A percentile compares a stretch with the other conserved stretches of the same genome.
These are phyloP conservation scores for Actinomortierella ambigua DNA, from an alignment of 371 early-diverging fungal genomes.

Conservation along the genomic window DNA sequence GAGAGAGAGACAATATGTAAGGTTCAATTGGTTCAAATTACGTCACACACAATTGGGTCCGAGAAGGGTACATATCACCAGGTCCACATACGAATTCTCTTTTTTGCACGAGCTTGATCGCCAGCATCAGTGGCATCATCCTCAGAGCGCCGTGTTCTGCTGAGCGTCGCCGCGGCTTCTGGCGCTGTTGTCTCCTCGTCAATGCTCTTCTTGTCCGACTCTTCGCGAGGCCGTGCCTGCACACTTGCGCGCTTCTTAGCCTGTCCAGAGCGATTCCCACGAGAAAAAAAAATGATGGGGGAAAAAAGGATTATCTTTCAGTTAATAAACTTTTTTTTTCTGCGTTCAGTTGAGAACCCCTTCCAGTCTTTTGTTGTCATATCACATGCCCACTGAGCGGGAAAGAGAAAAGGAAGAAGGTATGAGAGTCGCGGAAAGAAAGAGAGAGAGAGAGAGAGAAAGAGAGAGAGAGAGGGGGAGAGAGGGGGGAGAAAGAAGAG, in stretches of 20 bases:
- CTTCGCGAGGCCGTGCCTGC: constrained; percentile 17
- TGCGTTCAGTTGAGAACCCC: no score
- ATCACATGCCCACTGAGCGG: neutral
- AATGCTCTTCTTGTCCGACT: constrained; percentile 33
- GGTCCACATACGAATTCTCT: constrained; percentile 22
- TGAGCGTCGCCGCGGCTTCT: constrained; percentile 12
- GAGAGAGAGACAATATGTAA: no score
- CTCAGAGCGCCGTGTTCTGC: constrained; percentile 32
- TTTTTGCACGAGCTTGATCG: constrained; percentile 31
- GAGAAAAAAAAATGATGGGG: no score
- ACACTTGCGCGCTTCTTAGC: constrained; percentile 27
- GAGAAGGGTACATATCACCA: no score
- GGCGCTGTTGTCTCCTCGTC: constrained; percentile 26
- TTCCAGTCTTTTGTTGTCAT: no score
- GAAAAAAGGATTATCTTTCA: no score
- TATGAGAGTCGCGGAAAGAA: neutral
- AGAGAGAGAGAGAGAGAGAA: neutral
- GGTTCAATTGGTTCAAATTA: no score
- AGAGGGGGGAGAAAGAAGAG: neutral
- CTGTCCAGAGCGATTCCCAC: constrained; percentile 2
- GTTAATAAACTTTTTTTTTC: no score
- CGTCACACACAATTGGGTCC: no score
- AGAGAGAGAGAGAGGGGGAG: neutral
- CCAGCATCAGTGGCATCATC: constrained; percentile 37
- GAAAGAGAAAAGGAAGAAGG: neutral